These are phyloP conservation scores for Obelidium mucronatum DNA, from an alignment of 192 early-diverging fungal species.

Conservation along the genomic window DNA sequence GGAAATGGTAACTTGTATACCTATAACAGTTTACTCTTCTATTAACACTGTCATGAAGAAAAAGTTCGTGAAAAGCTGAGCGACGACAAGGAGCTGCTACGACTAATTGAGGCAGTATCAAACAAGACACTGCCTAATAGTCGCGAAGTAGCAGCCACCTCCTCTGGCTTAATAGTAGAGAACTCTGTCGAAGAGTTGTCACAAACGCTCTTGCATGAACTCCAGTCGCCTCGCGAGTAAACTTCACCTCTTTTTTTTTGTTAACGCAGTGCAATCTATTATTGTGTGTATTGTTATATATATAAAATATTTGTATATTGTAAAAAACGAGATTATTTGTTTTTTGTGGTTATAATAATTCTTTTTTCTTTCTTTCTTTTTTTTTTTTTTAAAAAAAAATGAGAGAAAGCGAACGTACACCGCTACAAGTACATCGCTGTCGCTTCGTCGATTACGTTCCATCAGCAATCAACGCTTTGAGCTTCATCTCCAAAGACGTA, in stretches of 20 bases:
- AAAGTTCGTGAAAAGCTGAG: too few relatives aligned
- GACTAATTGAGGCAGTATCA: not conserved
- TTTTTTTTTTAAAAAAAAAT: not conserved
- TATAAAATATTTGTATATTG: too few relatives aligned
- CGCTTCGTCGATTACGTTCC: conserved; percentile 89
- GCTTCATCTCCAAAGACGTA: conserved; percentile 38
- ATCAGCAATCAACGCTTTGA: conserved; percentile 81
- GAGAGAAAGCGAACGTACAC: not conserved
- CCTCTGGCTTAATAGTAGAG: not conserved
- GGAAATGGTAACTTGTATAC: conserved; percentile 42
- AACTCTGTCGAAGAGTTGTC: conserved; percentile 17
- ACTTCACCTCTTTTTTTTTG: too few relatives aligned
- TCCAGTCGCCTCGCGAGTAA: too few relatives aligned
- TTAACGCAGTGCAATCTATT: too few relatives aligned
- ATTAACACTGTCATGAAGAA: too few relatives aligned
- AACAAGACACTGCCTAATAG: not conserved
- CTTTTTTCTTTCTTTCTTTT: conserved; percentile 11
- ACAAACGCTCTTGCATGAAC: conserved; percentile 4
- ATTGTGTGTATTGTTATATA: too few relatives aligned
- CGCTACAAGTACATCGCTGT: conserved; percentile 51
- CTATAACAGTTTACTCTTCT: too few relatives aligned
- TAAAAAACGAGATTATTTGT: too few relatives aligned
- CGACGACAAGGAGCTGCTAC: conserved; percentile 1
- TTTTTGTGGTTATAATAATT: not conserved
- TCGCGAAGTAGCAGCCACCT: not conserved